These are phyloP conservation scores for Chalaropsis thielavioides DNA, from an alignment of 2,329 filamentous ascomycete genomes.

Conservation along the genomic window DNA sequence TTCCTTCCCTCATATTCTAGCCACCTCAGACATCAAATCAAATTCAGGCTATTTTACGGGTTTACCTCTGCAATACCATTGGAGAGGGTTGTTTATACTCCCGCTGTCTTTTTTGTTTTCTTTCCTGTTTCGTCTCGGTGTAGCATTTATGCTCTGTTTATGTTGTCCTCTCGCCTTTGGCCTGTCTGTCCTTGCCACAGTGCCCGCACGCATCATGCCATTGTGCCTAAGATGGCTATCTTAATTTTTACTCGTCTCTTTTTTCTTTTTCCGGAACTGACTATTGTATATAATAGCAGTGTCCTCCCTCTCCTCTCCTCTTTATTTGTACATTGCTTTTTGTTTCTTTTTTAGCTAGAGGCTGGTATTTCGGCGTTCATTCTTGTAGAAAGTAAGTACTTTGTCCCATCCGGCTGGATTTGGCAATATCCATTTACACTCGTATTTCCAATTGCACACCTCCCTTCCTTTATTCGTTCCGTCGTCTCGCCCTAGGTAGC, in stretches of 20 bases:
- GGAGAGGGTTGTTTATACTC: too few relatives aligned
- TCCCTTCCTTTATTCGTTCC: background rate
- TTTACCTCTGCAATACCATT: too few relatives aligned
- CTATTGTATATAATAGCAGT: background rate
- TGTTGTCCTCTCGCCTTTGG: background rate
- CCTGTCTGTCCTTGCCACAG: background rate
- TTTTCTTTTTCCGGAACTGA: background rate
- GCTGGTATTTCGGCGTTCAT: background rate
- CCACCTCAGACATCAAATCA: background rate
- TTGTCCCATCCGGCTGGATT: background rate
- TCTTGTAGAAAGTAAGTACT: background rate
- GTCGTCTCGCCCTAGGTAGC: too few relatives aligned
- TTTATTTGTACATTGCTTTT: background rate
- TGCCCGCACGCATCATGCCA: conserved; percentile 2
- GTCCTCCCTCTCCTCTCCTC: background rate
- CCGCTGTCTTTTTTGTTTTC: background rate
- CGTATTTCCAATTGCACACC: background rate
- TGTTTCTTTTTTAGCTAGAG: background rate
- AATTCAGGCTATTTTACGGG: background rate
- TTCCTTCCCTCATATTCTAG: background rate
- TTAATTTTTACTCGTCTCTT: background rate
- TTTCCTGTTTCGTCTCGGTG: background rate
- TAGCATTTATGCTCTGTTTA: background rate
- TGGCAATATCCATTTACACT: background rate
- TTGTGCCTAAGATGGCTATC: conserved; percentile 1